Percentiles rank a stretch among this genome's conserved stretches.
phyloP scores from a whole-genome alignment of 2,329 filamentous ascomycete genomes.

The Penicillium sp. region DNA sequence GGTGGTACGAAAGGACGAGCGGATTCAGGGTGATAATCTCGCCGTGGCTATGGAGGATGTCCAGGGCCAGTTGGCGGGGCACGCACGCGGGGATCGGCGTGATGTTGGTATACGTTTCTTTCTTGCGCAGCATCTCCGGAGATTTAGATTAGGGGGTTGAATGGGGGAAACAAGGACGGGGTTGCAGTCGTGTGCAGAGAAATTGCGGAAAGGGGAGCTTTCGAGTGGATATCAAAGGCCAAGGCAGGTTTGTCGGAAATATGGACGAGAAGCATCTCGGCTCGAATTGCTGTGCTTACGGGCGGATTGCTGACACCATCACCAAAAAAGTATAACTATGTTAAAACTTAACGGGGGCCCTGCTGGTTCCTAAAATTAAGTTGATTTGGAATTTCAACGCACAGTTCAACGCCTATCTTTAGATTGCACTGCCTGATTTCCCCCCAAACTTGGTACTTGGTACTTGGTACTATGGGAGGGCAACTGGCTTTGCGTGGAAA shows the following conservation, averaged over 20 bases:
- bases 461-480: too few relatives aligned
- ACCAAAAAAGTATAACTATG: background rate
- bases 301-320: background rate
- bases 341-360: background rate
- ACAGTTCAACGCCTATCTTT: background rate
- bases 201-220: background rate
- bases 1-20: slow-evolving; percentile 70
- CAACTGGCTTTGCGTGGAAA: background rate
- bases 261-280: background rate
- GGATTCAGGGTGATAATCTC: slow-evolving; percentile 90
- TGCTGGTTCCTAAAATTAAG: background rate
- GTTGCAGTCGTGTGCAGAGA: background rate
- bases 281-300: background rate
- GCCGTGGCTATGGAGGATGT: slow-evolving; percentile 74
- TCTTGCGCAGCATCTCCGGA: slow-evolving; percentile 20
- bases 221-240: background rate
- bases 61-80: slow-evolving; percentile 68
- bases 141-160: background rate
- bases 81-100: slow-evolving; percentile 73
- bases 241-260: background rate
- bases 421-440: background rate
- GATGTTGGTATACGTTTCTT: slow-evolving; percentile 60
- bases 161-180: background rate
- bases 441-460: too few relatives aligned
- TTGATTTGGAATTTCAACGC: background rate